Base-by-base conservation (phyloP, 176 grass and related monocot species). In the Phoenix dactylifera region DNA sequence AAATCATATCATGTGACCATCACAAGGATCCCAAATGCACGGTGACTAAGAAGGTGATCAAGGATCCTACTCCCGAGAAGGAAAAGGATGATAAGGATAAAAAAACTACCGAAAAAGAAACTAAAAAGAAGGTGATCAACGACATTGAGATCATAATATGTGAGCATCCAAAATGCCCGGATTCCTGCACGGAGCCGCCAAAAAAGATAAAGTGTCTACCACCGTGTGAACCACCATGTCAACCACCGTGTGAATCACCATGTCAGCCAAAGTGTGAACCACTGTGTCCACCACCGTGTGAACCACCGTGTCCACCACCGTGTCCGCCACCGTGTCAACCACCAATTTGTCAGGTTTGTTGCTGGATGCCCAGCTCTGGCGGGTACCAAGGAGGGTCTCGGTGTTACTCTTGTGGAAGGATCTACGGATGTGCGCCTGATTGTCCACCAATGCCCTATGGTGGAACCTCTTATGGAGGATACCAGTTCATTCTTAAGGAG, bases 401-500 rank as follows among this genome's bases (percentile, higher is more conserved):
- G 22, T 82, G 89, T 78, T 95, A 85, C 82, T 89, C 89, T 20
- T 95, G 89, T 59, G 87, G 87, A 65, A 83, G 58, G 71, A 22
- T 16, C 16, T 57, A 79, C 1, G 67, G 30, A 79, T 32, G 30
- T 7, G 30, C 1, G 5, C 0, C 1, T 32, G 6, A 9, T 32
- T 1, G 6, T 7, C 30, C 6, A 32, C 30, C 5, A 7, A 7
- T 9, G 26, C 2, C 4, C 32, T 35, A 0, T 9, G 6, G 32
- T 35, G 32, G 32, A 35, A 49, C 61, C 7, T 61, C 62, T 35
- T 6, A 35, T 35, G 76, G 75, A 35, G 80, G 80, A 52, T 94
- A 82, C 80, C 55, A 58, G 49, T 65, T 95, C 44, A 50, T 85
- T 16, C 83, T 72, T 68, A 85, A 95, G 77, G 85, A 95, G 2